Conservation (phyloP, 1,284 basidiomycete species). For the Pyrrhoderma noxium region DNA sequence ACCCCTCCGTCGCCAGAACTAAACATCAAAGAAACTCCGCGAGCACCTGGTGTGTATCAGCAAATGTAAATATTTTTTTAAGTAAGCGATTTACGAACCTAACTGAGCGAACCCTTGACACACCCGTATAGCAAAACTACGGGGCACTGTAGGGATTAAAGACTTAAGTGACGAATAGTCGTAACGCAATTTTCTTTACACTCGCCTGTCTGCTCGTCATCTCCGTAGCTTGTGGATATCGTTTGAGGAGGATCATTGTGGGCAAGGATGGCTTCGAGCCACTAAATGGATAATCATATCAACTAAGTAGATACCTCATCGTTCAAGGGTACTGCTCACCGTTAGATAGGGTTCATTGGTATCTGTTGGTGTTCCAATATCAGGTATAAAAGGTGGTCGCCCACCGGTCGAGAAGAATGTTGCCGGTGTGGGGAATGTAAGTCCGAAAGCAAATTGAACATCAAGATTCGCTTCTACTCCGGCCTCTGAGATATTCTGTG, state of each 20-base stretch:
- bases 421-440: slow-evolving; percentile 40
- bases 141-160: slow-evolving; percentile 39
- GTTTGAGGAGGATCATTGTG: slow-evolving; percentile 41
- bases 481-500: slow-evolving; percentile 45
- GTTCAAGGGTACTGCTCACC: slow-evolving; percentile 28
- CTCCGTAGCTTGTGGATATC: slow-evolving; percentile 61
- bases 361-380: slow-evolving; percentile 32
- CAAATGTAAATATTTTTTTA: background rate
- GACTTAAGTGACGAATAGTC: background rate
- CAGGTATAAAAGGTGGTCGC: slow-evolving; percentile 51
- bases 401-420: slow-evolving; percentile 60
- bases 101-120: slow-evolving; percentile 61
- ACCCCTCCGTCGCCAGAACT: slow-evolving; percentile 67
- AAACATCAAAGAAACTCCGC: slow-evolving; percentile 57
- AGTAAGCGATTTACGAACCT: slow-evolving; percentile 27
- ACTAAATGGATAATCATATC: slow-evolving; percentile 32
- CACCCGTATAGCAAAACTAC: slow-evolving; percentile 50
- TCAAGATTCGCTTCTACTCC: slow-evolving; percentile 70
- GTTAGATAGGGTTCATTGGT: slow-evolving; percentile 61
- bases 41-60: slow-evolving; percentile 36
- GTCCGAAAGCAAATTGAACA: slow-evolving; percentile 57
- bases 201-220: slow-evolving; percentile 59
- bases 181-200: too few relatives aligned
- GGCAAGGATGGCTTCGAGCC: slow-evolving; percentile 49
- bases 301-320: background rate